Conservation (phyloP, 1,284 basidiomycete genomes). For the Agaricales sp. region DNA sequence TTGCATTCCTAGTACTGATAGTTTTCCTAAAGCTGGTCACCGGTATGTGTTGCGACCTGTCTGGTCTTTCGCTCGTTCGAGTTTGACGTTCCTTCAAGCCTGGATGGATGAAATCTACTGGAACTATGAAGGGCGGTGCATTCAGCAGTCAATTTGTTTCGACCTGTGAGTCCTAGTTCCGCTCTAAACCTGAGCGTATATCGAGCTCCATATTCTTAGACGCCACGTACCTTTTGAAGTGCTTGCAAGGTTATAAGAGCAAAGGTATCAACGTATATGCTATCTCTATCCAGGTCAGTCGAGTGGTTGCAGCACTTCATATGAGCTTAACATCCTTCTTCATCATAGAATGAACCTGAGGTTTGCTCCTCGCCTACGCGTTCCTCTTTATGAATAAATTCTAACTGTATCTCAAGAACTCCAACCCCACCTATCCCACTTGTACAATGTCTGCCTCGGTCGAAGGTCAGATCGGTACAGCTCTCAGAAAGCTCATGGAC, state of each 20-base stretch:
- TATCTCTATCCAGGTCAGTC: conserved; percentile 30
- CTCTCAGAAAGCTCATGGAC: conserved; percentile 35
- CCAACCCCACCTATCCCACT: conserved; percentile 42
- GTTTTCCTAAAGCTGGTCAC: conserved; percentile 29
- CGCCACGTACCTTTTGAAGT: conserved; percentile 37
- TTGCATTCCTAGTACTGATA: background rate
- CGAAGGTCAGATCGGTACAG: conserved; percentile 34
- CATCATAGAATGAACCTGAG: conserved; percentile 35
- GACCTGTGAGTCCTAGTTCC: conserved; percentile 16
- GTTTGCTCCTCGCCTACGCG: too few relatives aligned
- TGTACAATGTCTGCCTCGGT: conserved; percentile 28
- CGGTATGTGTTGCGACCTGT: conserved; percentile 23
- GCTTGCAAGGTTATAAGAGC: conserved; percentile 12
- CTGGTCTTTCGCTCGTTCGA: conserved; percentile 2
- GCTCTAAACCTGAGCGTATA: conserved; percentile 23
- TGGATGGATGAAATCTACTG: conserved; percentile 43
- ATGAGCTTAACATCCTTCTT: too few relatives aligned
- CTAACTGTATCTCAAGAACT: conserved; percentile 18
- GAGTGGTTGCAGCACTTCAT: background rate
- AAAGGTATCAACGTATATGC: conserved; percentile 37
- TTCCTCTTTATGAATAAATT: background rate
- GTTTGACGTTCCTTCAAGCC: conserved; percentile 22
- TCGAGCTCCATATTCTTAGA: conserved; percentile 37
- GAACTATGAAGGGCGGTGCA: conserved; percentile 38
- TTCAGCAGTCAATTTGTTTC: conserved; percentile 24